Evolutionary conservation across 805 yeast genomes (phyloP), one percentile per base, ranked within the genome.

Genomic region (Yarrowia phangngaensis): DNA sequence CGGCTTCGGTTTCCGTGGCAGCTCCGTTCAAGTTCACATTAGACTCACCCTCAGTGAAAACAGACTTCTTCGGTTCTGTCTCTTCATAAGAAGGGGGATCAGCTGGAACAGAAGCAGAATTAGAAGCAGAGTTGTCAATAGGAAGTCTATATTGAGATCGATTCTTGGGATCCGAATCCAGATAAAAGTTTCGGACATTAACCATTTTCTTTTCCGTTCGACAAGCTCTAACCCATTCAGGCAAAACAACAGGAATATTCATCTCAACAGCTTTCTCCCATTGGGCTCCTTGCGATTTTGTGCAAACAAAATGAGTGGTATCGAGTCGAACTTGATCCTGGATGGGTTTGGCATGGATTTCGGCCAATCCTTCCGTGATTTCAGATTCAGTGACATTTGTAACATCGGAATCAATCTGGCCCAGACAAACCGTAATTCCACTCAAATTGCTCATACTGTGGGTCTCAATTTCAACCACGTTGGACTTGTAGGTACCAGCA

Each of bases 151-250:
- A 41, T 22, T 41, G 34, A 6, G 48, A 29, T 14, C 64, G 47
- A 30, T 52, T 48, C 43, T 58, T 60, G 19, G 70, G 63, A 43
- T 64, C 68, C 2, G 66, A 69, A 22, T 61, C 57, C 47, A 67
- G 49, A 55, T 78, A 80, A 55, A 71, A 73, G 54, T 86, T 87
- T 59, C 95, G 75, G 12, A 92, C 98, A 20, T 97, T 96, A 32
- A 89, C 95, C 50, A 92, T 80, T 60, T 95, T 70, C 57, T 92
- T 78, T 60, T 89, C 97, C 32, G 74, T 64, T 58, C 85, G 95
- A 69, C 97, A 92, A 0, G 97, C 96, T 64, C 84, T 82, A 51
- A 92, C 70, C 97, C 97, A 92, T 63, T 92, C 97, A 0, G 98
- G 97, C 64, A 95, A 76, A 20, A 92, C 89, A 29, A 92, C 77